Evolutionary conservation across 306 rosid genomes (phyloP), one percentile per base, ranked within the genome.

Genomic region (Pterocarpus santalinus): DNA sequence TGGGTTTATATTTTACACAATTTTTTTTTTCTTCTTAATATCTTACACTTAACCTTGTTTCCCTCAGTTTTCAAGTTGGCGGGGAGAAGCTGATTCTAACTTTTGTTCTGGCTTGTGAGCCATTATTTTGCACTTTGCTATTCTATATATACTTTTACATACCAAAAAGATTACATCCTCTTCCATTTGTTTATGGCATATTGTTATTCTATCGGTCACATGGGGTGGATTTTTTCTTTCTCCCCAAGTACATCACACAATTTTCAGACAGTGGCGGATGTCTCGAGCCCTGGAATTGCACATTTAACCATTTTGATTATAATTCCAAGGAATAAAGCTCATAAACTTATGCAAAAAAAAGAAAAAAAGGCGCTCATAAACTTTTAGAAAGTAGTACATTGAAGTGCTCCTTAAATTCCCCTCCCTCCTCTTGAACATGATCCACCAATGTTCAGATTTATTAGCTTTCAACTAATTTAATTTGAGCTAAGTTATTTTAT

Each of bases 51-150:
- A 52, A 76, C 70, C 36, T 71, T 79, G 64, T 64, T 75, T 70
- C 60, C 70, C 75, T 56, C 77, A 13, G 7, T 70, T 71, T 83
- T 83, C 69, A 70, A 5, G 10, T 76, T 86, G 71, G 71, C 39
- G 70, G 47, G 74, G 74, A 69, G 51, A 58, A 86, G 70, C 36
- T 47, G 65, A 57, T n/a, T 76, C 73, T 60, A 80, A 83, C 83
- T 65, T 44, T 9, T 83, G 56, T 76, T 55, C 53, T 64, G n/a
- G 64, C 55, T 71, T 56, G 41, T 47, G 43, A 57, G 67, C 80
- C 69, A 56, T 52, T 73, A 71, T 17, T 66, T 16, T 86, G 66
- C 44, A 35, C 60, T 12, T 65, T 8, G 4, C 2, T 6, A 6
- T 30, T 28, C 2, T 58, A 2, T 58, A 28, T 58, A 28, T 35